A percentile compares a stretch with the other conserved stretches of the same genome.
phyloP scores from a whole-genome alignment of 805 yeast genomes.

The Clavispora carvajalis region DNA sequence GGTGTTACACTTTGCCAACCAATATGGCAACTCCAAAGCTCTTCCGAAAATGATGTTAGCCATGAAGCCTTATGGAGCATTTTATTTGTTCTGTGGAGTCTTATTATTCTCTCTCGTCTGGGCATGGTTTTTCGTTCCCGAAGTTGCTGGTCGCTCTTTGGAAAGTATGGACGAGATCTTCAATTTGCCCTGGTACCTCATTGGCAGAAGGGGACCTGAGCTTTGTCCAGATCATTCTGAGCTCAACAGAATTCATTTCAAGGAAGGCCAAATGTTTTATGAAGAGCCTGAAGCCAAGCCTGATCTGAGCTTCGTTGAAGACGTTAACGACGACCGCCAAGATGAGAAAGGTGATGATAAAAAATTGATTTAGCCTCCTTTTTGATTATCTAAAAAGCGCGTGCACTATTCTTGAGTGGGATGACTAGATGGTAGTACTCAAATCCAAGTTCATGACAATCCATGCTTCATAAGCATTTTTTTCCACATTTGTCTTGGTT shows the following conservation, averaged over 20 bases:
- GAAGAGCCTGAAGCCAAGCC: constrained; percentile 4
- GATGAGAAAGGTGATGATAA: constrained; percentile 8
- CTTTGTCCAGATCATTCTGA: constrained; percentile 49
- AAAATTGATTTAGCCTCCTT: neutral
- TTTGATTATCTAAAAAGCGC: no score
- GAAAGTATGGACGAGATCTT: constrained; percentile 50
- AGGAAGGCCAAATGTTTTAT: constrained; percentile 3
- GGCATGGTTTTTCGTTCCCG: constrained; percentile 48
- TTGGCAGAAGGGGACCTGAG: constrained; percentile 50
- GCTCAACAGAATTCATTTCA: constrained; percentile 23
- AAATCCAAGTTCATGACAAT: no score
- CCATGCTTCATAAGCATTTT: no score
- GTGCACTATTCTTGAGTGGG: neutral
- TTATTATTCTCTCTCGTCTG: constrained; percentile 37
- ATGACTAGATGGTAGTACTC: no score
- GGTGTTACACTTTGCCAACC: constrained; percentile 54
- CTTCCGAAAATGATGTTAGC: constrained; percentile 47
- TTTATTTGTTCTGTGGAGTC: constrained; percentile 46
- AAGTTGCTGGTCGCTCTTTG: constrained; percentile 45
- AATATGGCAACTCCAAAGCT: constrained; percentile 53
- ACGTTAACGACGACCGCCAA: constrained; percentile 4
- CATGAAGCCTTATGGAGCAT: constrained; percentile 45
- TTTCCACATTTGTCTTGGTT: no score
- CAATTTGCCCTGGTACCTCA: constrained; percentile 51
- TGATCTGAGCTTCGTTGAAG: constrained; percentile 2